Conservation (phyloP, 108 stramenopile genomes). For the Nannochloropsis salina region DNA sequence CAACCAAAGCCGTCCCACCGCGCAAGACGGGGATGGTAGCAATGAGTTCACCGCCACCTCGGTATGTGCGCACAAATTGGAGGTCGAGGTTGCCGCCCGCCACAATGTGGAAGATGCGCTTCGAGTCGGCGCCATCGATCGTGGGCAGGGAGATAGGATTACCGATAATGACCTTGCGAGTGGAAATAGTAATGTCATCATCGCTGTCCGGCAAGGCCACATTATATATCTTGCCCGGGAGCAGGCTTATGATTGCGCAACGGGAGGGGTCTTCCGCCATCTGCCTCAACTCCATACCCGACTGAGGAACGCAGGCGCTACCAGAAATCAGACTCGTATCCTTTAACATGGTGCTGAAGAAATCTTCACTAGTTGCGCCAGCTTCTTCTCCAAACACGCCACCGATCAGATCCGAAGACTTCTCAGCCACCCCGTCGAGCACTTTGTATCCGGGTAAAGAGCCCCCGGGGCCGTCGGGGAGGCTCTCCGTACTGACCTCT, state of each 20-base stretch:
- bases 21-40: background rate
- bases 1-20: background rate
- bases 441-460: background rate
- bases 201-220: background rate
- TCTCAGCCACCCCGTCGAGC: background rate
- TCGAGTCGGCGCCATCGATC: background rate
- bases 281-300: background rate
- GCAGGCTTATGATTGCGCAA: background rate
- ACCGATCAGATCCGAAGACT: background rate
- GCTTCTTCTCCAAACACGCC: background rate
- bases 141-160: slow-evolving; percentile 3
- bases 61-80: slow-evolving; percentile 1
- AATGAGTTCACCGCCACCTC: background rate
- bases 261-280: background rate
- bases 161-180: slow-evolving; percentile 9
- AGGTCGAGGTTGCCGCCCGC: background rate
- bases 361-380: slow-evolving; percentile 9
- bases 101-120: slow-evolving; percentile 5
- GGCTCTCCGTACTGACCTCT: background rate
- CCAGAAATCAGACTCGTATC: background rate
- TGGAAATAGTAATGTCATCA: background rate
- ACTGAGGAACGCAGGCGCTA: slow-evolving; percentile 10
- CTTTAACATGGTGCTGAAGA: background rate
- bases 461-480: slow-evolving; percentile 2
- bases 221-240: background rate